These are phyloP conservation scores for Irpex sp. DNA, from an alignment of 1,284 basidiomycete species.

Conservation along the genomic window DNA sequence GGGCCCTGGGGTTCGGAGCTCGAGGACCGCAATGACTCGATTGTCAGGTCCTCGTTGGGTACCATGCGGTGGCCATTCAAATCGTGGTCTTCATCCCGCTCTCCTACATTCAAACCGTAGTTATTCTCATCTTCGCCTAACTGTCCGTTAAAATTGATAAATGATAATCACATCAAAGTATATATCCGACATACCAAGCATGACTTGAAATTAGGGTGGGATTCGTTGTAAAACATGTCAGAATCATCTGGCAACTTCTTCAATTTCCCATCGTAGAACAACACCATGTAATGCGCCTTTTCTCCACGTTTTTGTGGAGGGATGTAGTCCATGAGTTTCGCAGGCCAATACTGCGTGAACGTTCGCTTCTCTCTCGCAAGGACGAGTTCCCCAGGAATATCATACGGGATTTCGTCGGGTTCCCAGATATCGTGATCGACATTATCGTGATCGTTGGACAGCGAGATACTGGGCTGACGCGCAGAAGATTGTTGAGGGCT, in stretches of 20 bases:
- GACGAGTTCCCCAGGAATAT: slow-evolving; percentile 64
- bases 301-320: slow-evolving; percentile 34
- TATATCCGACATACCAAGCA: slow-evolving; percentile 45
- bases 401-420: slow-evolving; percentile 41
- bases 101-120: slow-evolving; percentile 40
- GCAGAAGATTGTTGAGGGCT: slow-evolving; percentile 1
- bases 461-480: neutral
- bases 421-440: slow-evolving; percentile 13
- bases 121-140: slow-evolving; percentile 54
- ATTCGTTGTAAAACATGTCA: slow-evolving; percentile 51
- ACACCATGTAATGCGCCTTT: slow-evolving; percentile 43
- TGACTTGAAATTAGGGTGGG: slow-evolving; percentile 52
- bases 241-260: slow-evolving; percentile 33
- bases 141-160: slow-evolving; percentile 25
- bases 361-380: slow-evolving; percentile 44
- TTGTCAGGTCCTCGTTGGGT: slow-evolving; percentile 28
- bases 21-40: slow-evolving; percentile 20
- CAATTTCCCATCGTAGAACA: slow-evolving; percentile 50
- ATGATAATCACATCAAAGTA: slow-evolving; percentile 4
- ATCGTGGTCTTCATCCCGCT: slow-evolving; percentile 40
- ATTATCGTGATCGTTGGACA: neutral
- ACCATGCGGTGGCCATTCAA: slow-evolving; percentile 18
- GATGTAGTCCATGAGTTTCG: slow-evolving; percentile 50
- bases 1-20: slow-evolving; percentile 40
- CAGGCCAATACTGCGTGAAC: slow-evolving; percentile 59